Evolutionary conservation across 805 yeast species (phyloP), one percentile per base, ranked within the genome.

Genomic region (Gaillardinia entomophila): DNA sequence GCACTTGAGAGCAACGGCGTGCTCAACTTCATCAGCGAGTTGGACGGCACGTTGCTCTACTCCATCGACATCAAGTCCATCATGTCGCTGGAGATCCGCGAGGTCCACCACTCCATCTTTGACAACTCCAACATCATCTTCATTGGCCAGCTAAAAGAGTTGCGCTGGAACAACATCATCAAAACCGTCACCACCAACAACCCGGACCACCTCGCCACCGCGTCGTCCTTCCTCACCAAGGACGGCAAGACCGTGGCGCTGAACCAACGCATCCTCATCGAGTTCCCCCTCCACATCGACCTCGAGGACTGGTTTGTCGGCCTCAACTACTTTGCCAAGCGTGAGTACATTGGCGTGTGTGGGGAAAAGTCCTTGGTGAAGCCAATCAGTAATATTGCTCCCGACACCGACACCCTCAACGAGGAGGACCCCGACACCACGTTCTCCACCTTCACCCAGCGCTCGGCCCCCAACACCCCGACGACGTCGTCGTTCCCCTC

Each of bases 261-360:
- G 23, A 48, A 55, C 39, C 58, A 55, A 35, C 46, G 81, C 31
- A 61, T 79, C 3, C 55, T 80, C 15, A 59, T 82, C 30, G 76
- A 73, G 41, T 82, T 82, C 40, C 82, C 85, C 2, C 58, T 78
- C 26, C 75, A 75, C 43, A 75, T 77, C 15, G 89, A 82, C 51
- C 61, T 82, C 27, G 89, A 82, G 47, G 88, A 81, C 49, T 82
- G 92, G 89, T 65, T 73, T 39, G 82, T 82, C 10, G 79, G 85
- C 0, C 55, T 83, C 36, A 71, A 68, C 28, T 76, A 83, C 11
- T 78, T 80, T 45, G 70, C 86, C 6, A 72, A 70, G 34, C 53
- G 78, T 18, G 87, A 80, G 43, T 76, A 66, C 38, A 66, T 66
- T 33, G 71, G 71, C 2, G 40, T 51, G 1, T 52, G 26, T 7